Conservation (phyloP, 768 basidiomycete genomes). For the Hypholoma fasciculare region DNA sequence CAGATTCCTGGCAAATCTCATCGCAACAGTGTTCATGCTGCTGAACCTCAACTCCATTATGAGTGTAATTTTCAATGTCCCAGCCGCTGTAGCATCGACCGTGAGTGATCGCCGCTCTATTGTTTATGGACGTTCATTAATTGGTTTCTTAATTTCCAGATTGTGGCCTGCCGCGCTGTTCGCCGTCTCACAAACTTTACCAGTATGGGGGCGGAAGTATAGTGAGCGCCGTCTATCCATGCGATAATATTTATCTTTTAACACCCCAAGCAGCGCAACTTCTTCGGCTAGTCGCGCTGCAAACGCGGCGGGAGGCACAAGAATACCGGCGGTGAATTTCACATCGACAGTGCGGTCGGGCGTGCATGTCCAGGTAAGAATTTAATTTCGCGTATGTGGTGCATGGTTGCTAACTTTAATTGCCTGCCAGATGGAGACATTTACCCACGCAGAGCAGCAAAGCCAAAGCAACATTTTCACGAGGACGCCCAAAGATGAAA, state of each 20-base stretch:
- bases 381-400: not conserved
- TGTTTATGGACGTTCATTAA: not conserved
- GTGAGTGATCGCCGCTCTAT: slow-evolving; percentile 27
- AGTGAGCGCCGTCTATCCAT: slow-evolving; percentile 28
- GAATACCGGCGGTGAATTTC: slow-evolving; percentile 22
- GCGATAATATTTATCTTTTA: not conserved
- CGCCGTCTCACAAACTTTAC: slow-evolving; percentile 57
- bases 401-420: not conserved
- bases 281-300: slow-evolving; percentile 25
- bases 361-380: slow-evolving; percentile 46
- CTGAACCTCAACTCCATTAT: slow-evolving; percentile 66
- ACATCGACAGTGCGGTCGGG: slow-evolving; percentile 24
- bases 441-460: slow-evolving; percentile 37
- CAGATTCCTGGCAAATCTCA: slow-evolving; percentile 44
- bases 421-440: slow-evolving; percentile 45
- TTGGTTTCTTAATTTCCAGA: slow-evolving; percentile 29
- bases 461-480: slow-evolving; percentile 18
- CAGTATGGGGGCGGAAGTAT: slow-evolving; percentile 41
- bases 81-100: slow-evolving; percentile 56
- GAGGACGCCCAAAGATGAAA: slow-evolving; percentile 21
- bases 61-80: slow-evolving; percentile 66
- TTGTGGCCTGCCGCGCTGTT: slow-evolving; percentile 61
- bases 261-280: slow-evolving; percentile 17
- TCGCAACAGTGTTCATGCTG: slow-evolving; percentile 65
- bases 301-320: slow-evolving; percentile 4